A percentile compares a stretch with the other conserved stretches of the same genome.
phyloP scores from a whole-genome alignment of 2,329 filamentous ascomycete genomes.

The Rasamsonia emersonii region DNA sequence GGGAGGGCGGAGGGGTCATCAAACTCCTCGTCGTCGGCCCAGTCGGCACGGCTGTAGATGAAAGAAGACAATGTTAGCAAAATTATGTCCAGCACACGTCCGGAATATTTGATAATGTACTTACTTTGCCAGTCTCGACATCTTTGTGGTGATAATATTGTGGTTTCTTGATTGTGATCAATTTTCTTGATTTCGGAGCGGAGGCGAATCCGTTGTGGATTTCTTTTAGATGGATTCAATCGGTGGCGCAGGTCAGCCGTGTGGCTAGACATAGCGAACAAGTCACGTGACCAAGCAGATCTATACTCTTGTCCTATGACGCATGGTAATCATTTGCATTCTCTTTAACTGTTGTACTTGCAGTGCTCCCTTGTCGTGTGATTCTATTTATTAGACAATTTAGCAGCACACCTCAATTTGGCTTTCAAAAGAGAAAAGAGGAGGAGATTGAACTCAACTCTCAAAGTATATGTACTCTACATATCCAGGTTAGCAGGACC shows the following conservation, averaged over 20 bases:
- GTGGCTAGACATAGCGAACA: slow-evolving; percentile 21
- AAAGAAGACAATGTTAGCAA: slow-evolving; percentile 6
- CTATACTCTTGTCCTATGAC: too few relatives aligned
- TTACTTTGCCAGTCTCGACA: slow-evolving; percentile 42
- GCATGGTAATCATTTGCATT: too few relatives aligned
- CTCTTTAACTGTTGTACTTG: too few relatives aligned
- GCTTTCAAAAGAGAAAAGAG: too few relatives aligned
- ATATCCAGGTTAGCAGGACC: too few relatives aligned
- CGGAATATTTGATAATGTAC: slow-evolving; percentile 12
- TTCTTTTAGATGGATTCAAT: slow-evolving; percentile 24
- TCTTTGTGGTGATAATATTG: slow-evolving; percentile 22
- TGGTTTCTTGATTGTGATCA: slow-evolving; percentile 20
- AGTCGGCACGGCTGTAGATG: slow-evolving; percentile 57
- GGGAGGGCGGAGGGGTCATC: slow-evolving; percentile 81
- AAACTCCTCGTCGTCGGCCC: slow-evolving; percentile 86
- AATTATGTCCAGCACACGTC: too few relatives aligned
- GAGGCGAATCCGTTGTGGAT: slow-evolving; percentile 36
- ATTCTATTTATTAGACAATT: too few relatives aligned
- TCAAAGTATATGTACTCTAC: too few relatives aligned
- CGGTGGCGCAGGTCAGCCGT: slow-evolving; percentile 21
- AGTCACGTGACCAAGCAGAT: slow-evolving; percentile 17
- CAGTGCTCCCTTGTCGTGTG: too few relatives aligned
- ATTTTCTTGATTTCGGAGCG: slow-evolving; percentile 33
- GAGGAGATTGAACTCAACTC: too few relatives aligned
- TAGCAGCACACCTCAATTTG: too few relatives aligned